phyloP scores from a whole-genome alignment of 2,329 filamentous ascomycete genomes.

The Pestalotiopsis sp. region DNA sequence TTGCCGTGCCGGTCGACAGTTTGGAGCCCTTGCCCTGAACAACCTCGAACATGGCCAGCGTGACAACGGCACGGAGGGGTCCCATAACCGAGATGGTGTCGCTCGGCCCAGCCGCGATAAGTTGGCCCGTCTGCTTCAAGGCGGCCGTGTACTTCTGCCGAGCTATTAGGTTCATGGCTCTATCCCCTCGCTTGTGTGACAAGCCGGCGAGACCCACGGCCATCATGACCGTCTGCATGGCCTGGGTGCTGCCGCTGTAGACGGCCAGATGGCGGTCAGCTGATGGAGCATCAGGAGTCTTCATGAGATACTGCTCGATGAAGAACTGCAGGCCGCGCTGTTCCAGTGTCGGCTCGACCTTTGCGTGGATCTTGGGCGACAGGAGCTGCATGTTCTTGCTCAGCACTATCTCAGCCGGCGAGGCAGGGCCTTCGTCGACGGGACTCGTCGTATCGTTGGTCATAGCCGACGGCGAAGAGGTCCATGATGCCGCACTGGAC shows the following conservation, averaged over 20 bases:
- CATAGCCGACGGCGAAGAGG: constrained; percentile 24
- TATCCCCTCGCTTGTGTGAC: constrained; percentile 54
- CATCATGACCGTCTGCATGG: constrained; percentile 52
- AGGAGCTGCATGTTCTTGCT: constrained; percentile 16
- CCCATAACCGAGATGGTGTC: constrained; percentile 40
- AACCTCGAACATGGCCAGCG: constrained; percentile 63
- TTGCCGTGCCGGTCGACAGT: constrained; percentile 52
- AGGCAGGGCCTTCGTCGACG: constrained; percentile 4
- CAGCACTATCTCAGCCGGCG: constrained; percentile 11
- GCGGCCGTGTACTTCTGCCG: constrained; percentile 57
- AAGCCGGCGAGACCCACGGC: constrained; percentile 63
- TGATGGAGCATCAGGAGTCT: constrained; percentile 53
- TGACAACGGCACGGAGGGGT: constrained; percentile 55
- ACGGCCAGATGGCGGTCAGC: constrained; percentile 39
- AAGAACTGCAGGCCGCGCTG: constrained; percentile 56
- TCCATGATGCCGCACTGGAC: constrained; percentile 31
- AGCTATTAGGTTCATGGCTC: constrained; percentile 48
- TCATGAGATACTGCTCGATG: constrained; percentile 52
- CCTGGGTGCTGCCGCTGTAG: constrained; percentile 39
- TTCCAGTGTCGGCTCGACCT: constrained; percentile 44
- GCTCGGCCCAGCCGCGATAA: constrained; percentile 38
- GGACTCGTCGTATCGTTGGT: constrained; percentile 15
- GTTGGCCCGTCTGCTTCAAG: constrained; percentile 48
- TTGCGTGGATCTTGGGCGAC: constrained; percentile 28
- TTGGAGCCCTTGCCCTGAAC: constrained; percentile 49